Conservation (phyloP, 208 protist species). For the Crithidia expoeki region DNA sequence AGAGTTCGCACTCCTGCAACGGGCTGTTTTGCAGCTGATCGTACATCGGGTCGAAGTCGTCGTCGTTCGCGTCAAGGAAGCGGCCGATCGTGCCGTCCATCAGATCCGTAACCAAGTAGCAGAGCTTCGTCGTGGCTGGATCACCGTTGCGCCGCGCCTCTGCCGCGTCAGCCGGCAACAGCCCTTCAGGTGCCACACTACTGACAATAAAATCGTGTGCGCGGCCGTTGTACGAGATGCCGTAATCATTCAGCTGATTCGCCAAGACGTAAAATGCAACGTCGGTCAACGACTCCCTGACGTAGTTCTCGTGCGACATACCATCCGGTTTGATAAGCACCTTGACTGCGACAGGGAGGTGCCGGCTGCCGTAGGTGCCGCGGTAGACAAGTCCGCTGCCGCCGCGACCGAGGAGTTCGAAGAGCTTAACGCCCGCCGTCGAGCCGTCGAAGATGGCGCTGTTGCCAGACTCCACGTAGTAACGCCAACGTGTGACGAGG, state of each 20-base stretch:
- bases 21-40: conserved; percentile 81
- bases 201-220: conserved; percentile 87
- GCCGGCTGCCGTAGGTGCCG: conserved; percentile 49
- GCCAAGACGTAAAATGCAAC: conserved; percentile 82
- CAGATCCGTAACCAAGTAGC: conserved; percentile 79
- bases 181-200: conserved; percentile 42
- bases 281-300: conserved; percentile 81
- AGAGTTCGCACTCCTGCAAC: conserved; percentile 71
- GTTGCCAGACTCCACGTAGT: conserved; percentile 58
- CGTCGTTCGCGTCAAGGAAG: conserved; percentile 75
- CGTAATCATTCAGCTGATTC: conserved; percentile 75
- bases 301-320: conserved; percentile 70
- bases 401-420: conserved; percentile 56
- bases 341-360: conserved; percentile 83
- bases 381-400: conserved; percentile 85
- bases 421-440: conserved; percentile 55
- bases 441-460: conserved; percentile 61
- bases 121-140: conserved; percentile 49
- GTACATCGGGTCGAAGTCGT: conserved; percentile 84
- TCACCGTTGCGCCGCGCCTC: conserved; percentile 39
- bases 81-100: conserved; percentile 89
- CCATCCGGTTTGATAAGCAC: conserved; percentile 73
- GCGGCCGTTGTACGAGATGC: conserved; percentile 49
- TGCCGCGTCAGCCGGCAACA: conserved; percentile 54
- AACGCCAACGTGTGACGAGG: conserved; percentile 60